These are phyloP conservation scores for Cryptococcus hybrid DNA, from an alignment of 1,284 basidiomycete species.

Conservation along the genomic window DNA sequence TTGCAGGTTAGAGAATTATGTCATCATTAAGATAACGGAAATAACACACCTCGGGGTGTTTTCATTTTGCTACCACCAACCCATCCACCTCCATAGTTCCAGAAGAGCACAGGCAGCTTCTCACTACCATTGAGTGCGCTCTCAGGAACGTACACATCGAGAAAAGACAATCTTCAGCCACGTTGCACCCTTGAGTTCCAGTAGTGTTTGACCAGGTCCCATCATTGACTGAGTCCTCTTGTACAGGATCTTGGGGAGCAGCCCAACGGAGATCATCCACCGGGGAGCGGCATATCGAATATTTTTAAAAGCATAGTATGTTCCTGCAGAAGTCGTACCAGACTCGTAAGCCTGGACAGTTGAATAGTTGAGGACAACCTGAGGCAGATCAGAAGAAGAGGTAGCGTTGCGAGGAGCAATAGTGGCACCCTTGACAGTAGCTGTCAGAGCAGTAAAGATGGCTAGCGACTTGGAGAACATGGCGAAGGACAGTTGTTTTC, in stretches of 20 bases:
- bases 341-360: constrained; percentile 4
- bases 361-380: constrained; percentile 4
- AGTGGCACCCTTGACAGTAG: not conserved
- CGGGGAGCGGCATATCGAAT: constrained; percentile 64
- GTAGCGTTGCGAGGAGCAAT: not conserved
- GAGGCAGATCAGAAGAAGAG: not conserved
- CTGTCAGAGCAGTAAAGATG: not conserved
- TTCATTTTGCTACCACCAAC: constrained; percentile 8
- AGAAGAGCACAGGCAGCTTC: constrained; percentile 35
- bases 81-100: constrained; percentile 35
- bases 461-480: not conserved
- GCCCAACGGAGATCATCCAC: constrained; percentile 12
- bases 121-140: constrained; percentile 13
- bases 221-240: constrained; percentile 2
- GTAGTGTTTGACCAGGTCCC: not conserved
- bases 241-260: constrained; percentile 4
- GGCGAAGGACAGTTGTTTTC: not conserved
- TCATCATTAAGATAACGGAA: not conserved
- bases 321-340: not conserved
- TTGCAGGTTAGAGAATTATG: constrained; percentile 1
- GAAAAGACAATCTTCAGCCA: constrained; percentile 23
- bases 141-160: constrained; percentile 22
- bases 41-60: constrained; percentile 1
- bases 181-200: not conserved
- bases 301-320: constrained; percentile 41